Evolutionary conservation across 257 asterid species (phyloP).

Genomic region (Gentiana straminea): DNA sequence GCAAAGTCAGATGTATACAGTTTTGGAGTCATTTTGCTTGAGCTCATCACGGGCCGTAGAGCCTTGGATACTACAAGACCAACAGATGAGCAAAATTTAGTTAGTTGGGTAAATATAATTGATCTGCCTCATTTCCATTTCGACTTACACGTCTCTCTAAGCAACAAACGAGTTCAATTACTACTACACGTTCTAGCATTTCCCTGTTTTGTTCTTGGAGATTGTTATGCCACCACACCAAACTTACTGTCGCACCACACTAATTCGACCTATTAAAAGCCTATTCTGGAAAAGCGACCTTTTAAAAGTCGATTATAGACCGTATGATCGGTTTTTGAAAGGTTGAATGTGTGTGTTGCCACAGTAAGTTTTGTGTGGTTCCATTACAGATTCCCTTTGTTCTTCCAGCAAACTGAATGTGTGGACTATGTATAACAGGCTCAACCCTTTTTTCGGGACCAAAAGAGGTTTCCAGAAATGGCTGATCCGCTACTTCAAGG

Average conservation of each 20-base stretch:
- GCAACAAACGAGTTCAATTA: not conserved
- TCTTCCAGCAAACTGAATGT: not conserved
- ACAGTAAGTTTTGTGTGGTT: too few species aligned
- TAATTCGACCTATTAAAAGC: too few species aligned
- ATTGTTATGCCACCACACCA: too few species aligned
- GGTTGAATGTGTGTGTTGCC: too few species aligned
- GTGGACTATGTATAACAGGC: conserved; percentile 29
- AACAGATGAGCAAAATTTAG: conserved; percentile 54
- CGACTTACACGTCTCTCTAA: not conserved
- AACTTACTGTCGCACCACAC: too few species aligned
- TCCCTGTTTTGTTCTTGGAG: too few species aligned
- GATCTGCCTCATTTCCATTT: not conserved
- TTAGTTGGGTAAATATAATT: conserved; percentile 50
- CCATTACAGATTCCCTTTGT: too few species aligned
- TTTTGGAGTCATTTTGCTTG: conserved; percentile 68
- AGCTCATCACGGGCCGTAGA: conserved; percentile 70
- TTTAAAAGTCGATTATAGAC: too few species aligned
- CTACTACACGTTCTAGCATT: not conserved
- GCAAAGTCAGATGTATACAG: conserved; percentile 74
- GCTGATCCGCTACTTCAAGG: conserved; percentile 61
- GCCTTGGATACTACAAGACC: conserved; percentile 55
- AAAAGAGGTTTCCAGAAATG: conserved; percentile 60
- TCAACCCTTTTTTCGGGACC: conserved; percentile 53
- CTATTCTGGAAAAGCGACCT: too few species aligned
- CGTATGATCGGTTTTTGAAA: too few species aligned